A percentile compares a stretch with the other conserved stretches of the same genome.
phyloP scores from a whole-genome alignment of 2,329 filamentous ascomycete species.

The Phymatotrichopsis omnivora region DNA sequence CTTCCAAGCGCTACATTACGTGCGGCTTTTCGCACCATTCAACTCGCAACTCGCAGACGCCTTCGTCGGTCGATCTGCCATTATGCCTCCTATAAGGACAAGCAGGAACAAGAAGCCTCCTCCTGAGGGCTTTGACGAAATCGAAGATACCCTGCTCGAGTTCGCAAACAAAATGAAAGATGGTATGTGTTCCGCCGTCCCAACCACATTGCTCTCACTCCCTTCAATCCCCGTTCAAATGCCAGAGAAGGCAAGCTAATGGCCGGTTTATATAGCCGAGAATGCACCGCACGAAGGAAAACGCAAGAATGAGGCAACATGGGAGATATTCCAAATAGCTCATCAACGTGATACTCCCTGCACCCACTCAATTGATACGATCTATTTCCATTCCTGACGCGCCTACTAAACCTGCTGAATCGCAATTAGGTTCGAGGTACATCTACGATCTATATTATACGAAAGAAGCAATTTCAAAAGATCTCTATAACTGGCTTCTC shows the following conservation, averaged over 20 bases:
- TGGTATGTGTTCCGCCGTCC: slow-evolving; percentile 24
- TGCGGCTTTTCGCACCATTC: too few relatives aligned
- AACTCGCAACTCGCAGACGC: too few relatives aligned
- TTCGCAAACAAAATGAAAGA: slow-evolving; percentile 91
- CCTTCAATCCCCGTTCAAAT: background rate
- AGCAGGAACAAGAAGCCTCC: slow-evolving; percentile 70
- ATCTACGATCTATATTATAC: slow-evolving; percentile 97
- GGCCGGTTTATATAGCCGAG: slow-evolving; percentile 47
- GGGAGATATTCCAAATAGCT: slow-evolving; percentile 95
- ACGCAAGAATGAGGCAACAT: slow-evolving; percentile 84
- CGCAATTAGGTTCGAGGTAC: slow-evolving; percentile 56
- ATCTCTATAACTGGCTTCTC: slow-evolving; percentile 88
- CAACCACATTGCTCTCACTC: background rate
- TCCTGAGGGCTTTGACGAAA: slow-evolving; percentile 76
- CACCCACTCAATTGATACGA: background rate
- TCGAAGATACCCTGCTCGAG: slow-evolving; percentile 75
- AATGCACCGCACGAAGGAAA: slow-evolving; percentile 70
- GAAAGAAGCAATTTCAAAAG: slow-evolving; percentile 87
- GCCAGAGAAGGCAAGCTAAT: background rate
- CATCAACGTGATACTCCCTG: slow-evolving; percentile 56
- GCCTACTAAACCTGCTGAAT: background rate
- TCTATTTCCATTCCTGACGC: background rate
- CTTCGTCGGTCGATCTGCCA: too few relatives aligned
- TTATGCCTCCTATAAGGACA: slow-evolving; percentile 68
- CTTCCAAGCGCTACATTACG: too few relatives aligned